Percentiles rank a stretch among this genome's conserved stretches.
Evolutionary conservation across 1,284 basidiomycete genomes (phyloP).

Genomic region (Ganoderma resinaceum): DNA sequence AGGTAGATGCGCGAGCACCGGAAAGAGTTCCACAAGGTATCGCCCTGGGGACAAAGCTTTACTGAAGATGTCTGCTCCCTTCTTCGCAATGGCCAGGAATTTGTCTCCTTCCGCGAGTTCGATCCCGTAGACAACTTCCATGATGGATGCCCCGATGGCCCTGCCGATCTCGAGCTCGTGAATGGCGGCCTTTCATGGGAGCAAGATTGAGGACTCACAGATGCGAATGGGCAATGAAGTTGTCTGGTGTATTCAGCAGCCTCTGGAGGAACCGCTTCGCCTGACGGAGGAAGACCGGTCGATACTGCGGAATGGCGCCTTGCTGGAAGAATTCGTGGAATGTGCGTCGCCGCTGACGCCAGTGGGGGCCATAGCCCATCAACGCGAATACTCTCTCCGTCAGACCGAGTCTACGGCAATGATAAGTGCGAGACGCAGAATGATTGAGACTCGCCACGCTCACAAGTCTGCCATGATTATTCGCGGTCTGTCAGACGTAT

Average conservation of each 20-base stretch:
- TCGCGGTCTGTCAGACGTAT: not conserved
- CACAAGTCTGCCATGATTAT: not conserved
- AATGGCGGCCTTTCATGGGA: not conserved
- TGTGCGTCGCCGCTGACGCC: not conserved
- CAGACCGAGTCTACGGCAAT: not conserved
- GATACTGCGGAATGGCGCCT: not conserved
- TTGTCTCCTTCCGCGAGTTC: not conserved
- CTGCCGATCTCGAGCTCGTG: not conserved
- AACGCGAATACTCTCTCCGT: not conserved
- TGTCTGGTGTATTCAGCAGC: not conserved
- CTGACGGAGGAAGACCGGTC: not conserved
- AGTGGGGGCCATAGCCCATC: not conserved
- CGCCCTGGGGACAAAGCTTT: not conserved
- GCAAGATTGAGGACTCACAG: not conserved
- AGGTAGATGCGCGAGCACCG: not conserved
- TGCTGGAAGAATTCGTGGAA: conserved; percentile 5
- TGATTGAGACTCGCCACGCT: not conserved
- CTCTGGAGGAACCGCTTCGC: not conserved
- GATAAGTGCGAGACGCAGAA: not conserved
- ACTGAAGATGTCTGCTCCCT: not conserved
- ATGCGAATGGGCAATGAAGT: not conserved
- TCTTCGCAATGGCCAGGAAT: not conserved
- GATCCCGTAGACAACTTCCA: conserved; percentile 3
- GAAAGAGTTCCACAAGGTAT: not conserved
- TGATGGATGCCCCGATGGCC: not conserved